These are phyloP conservation scores for Colletotrichum aenigma DNA, from an alignment of 2,329 filamentous ascomycete genomes.

Conservation along the genomic window DNA sequence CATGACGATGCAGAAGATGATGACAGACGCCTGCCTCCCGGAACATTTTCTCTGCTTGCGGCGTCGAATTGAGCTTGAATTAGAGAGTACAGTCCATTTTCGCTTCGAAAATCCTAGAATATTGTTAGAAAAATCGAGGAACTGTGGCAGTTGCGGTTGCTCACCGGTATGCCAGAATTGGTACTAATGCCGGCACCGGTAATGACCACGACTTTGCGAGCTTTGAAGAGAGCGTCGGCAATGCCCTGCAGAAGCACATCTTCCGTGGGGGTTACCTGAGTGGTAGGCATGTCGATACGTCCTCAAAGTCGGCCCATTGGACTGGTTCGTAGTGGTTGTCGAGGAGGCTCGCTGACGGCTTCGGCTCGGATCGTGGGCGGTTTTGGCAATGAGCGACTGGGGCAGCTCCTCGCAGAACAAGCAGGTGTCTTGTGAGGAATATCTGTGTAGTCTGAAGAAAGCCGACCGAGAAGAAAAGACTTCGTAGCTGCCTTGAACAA, in stretches of 20 bases:
- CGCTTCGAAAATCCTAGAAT: constrained; percentile 70
- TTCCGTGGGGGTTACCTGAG: constrained; percentile 57
- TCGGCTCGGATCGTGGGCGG: background rate
- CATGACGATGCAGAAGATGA: constrained; percentile 10
- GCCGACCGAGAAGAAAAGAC: background rate
- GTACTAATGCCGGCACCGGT: constrained; percentile 78
- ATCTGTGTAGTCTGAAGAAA: background rate
- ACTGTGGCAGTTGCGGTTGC: constrained; percentile 25
- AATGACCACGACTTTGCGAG: constrained; percentile 72
- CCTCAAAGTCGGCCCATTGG: constrained; percentile 16
- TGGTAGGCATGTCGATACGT: constrained; percentile 57
- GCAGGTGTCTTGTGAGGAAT: background rate
- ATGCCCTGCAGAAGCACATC: constrained; percentile 65
- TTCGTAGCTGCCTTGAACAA: background rate
- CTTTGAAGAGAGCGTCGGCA: constrained; percentile 66
- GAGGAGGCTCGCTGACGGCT: background rate
- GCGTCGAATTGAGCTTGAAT: constrained; percentile 72
- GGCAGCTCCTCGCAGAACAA: background rate
- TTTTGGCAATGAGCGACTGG: background rate
- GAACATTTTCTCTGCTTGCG: constrained; percentile 34
- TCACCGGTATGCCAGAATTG: constrained; percentile 76
- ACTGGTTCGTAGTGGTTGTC: background rate
- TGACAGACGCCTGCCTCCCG: background rate
- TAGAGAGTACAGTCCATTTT: constrained; percentile 74
- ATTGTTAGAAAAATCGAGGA: constrained; percentile 16